Evolutionary conservation across 176 grass and related monocot genomes (phyloP), one percentile per base, ranked within the genome.

Genomic region (Oryza officinalis): DNA sequence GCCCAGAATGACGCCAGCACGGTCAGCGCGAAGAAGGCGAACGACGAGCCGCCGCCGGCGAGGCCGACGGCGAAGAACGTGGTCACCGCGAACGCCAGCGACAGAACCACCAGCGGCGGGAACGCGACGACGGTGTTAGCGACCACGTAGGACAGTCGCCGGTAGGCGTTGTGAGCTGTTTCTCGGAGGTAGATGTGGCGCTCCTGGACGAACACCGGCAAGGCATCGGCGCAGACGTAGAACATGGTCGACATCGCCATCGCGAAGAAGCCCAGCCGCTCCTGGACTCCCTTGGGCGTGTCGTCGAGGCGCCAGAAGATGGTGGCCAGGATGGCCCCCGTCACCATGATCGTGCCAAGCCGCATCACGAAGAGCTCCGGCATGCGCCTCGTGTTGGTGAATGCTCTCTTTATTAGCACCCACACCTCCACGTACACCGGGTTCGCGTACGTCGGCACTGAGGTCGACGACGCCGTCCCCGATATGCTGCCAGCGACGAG

Each of bases 191-290:
- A 98, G 88, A 98, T 95, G 86, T 93, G 90, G 3, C 95, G 92
- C 73, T 98, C 95, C 73, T 98, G 95, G 6, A 98, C 78, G 81
- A 98, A 98, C 8, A 98, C 92, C 0, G 92, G 95, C 4, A 98
- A 84, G 27, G 92, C 95, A 81, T 98, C 92, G 28, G 90, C 90
- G 70, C 95, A 98, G 2, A 94, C 90, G 87, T 95, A 98, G 90
- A 95, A 98, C 84, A 93, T 95, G 63, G 95, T 93, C 0, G 95
- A 94, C 95, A 98, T 95, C 15, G 33, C 90, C 72, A 98, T 93
- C 72, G 95, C 88, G 83, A 98, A 94, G 88, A 98, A 98, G 0
- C 92, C 95, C 1, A 94, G 76, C 0, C 95, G 86, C 67, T 98
- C 95, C 60, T 93, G 88, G 0, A 81, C 89, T 2, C 95, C 95